Conservation (phyloP, 257 asterid genomes). For the Scutellaria barbata region DNA sequence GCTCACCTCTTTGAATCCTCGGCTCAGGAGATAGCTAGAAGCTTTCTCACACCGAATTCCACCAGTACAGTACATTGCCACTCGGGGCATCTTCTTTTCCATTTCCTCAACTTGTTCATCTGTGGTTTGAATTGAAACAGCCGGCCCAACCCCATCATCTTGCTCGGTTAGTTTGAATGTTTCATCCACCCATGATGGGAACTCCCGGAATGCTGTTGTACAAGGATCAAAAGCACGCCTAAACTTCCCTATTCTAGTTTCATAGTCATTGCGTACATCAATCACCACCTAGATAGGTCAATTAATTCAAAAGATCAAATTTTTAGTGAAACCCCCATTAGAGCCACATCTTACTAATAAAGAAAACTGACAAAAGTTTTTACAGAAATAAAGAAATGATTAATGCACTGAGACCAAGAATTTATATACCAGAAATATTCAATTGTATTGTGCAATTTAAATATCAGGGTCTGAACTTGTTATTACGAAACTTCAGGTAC, state of each 20-base stretch:
- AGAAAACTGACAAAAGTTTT: background rate
- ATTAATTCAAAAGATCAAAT: constrained; percentile 9
- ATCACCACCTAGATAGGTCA: constrained; percentile 70
- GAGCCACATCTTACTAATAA: constrained; percentile 8
- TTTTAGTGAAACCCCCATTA: background rate
- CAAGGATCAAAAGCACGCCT: constrained; percentile 92
- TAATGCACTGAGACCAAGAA: constrained; percentile 1
- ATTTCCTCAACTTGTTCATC: constrained; percentile 45
- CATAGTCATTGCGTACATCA: constrained; percentile 95
- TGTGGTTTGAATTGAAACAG: constrained; percentile 40
- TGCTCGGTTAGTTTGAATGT: constrained; percentile 48
- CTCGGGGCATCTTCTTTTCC: constrained; percentile 67
- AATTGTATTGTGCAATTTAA: background rate
- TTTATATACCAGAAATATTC: background rate
- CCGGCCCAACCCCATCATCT: constrained; percentile 39
- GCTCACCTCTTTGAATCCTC: constrained; percentile 89
- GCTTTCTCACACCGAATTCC: constrained; percentile 99
- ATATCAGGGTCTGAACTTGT: constrained; percentile 23
- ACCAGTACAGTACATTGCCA: constrained; percentile 99
- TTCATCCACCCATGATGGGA: constrained; percentile 88
- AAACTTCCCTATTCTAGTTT: constrained; percentile 96
- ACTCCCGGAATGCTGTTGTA: constrained; percentile 90
- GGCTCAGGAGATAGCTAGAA: constrained; percentile 83
- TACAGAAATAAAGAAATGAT: constrained; percentile 13
- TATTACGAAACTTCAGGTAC: background rate